phyloP scores from a whole-genome alignment of 495 filamentous ascomycete genomes.

The Tuber brumale region DNA sequence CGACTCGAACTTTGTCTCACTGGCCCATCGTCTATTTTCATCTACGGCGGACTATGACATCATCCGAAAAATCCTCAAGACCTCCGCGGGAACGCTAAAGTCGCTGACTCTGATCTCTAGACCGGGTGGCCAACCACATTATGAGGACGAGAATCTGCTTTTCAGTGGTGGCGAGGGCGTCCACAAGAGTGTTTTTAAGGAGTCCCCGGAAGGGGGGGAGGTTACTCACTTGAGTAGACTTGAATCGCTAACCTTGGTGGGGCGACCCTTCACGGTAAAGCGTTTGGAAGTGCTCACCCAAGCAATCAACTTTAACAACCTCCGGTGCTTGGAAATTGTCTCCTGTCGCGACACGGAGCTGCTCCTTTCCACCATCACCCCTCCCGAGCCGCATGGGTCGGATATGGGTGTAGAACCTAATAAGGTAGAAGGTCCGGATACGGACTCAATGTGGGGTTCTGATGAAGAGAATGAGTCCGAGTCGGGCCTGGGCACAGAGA shows the following conservation, averaged over 20 bases:
- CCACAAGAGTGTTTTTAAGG: conserved; percentile 5
- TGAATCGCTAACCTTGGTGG: conserved; percentile 9
- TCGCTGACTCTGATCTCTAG: conserved; percentile 5
- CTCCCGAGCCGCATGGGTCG: background rate
- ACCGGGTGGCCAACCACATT: conserved; percentile 3
- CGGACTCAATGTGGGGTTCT: no score
- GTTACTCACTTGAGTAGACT: conserved; percentile 8
- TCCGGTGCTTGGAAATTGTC: conserved; percentile 5
- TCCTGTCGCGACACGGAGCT: conserved; percentile 2
- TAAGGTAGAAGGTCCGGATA: no score
- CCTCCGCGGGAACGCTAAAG: conserved; percentile 15
- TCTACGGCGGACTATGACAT: conserved; percentile 22
- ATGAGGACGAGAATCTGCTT: conserved; percentile 12
- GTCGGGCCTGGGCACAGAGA: no score
- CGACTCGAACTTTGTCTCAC: conserved; percentile 15
- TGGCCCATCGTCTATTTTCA: conserved; percentile 12
- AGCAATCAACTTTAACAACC: conserved; percentile 13
- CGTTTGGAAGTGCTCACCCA: background rate
- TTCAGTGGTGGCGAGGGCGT: conserved; percentile 4
- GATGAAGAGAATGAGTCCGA: no score
- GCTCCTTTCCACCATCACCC: conserved; percentile 3
- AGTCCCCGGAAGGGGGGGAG: background rate
- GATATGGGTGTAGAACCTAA: background rate
- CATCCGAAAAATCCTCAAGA: conserved; percentile 16
- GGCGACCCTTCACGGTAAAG: conserved; percentile 5